A percentile compares a stretch with the other conserved stretches of the same genome.
phyloP scores from a whole-genome alignment of 2,329 filamentous ascomycete species.

The Alternaria angustiovoidea region DNA sequence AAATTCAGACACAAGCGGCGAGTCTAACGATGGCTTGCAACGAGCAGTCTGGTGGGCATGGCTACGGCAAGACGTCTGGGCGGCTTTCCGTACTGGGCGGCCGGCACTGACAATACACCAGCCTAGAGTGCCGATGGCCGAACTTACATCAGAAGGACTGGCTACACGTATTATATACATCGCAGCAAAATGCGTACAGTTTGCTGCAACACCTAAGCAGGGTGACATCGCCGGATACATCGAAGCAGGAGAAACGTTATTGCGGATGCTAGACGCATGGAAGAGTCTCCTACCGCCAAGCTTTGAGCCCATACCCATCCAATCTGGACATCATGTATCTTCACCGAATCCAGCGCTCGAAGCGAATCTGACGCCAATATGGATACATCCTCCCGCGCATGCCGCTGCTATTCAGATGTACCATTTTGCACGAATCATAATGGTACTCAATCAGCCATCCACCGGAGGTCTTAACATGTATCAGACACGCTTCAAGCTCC shows the following conservation, averaged over 20 bases:
- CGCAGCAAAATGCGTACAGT: conserved; percentile 65
- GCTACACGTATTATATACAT: conserved; percentile 64
- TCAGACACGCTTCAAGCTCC: conserved; percentile 53
- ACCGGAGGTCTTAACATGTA: conserved; percentile 60
- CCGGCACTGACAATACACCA: conserved; percentile 66
- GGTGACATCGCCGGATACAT: conserved; percentile 51
- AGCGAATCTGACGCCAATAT: conserved; percentile 25
- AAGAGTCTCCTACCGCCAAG: conserved; percentile 53
- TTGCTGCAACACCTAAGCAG: conserved; percentile 60
- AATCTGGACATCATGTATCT: conserved; percentile 10
- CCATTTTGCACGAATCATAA: conserved; percentile 61
- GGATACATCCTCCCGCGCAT: conserved; percentile 41
- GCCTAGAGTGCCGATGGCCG: conserved; percentile 58
- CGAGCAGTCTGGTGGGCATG: conserved; percentile 72
- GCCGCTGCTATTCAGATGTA: conserved; percentile 61
- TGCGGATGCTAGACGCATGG: conserved; percentile 62
- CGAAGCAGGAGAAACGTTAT: conserved; percentile 56
- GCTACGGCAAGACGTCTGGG: conserved; percentile 71
- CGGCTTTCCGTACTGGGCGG: conserved; percentile 66
- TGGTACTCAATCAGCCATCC: conserved; percentile 62
- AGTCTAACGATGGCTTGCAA: conserved; percentile 61
- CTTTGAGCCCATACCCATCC: conserved; percentile 53
- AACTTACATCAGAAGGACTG: conserved; percentile 62
- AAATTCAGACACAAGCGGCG: conserved; percentile 66
- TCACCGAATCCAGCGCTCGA: conserved; percentile 14